Base-by-base conservation (phyloP, 2,329 filamentous ascomycete species). In the Parafenestella ontariensis region DNA sequence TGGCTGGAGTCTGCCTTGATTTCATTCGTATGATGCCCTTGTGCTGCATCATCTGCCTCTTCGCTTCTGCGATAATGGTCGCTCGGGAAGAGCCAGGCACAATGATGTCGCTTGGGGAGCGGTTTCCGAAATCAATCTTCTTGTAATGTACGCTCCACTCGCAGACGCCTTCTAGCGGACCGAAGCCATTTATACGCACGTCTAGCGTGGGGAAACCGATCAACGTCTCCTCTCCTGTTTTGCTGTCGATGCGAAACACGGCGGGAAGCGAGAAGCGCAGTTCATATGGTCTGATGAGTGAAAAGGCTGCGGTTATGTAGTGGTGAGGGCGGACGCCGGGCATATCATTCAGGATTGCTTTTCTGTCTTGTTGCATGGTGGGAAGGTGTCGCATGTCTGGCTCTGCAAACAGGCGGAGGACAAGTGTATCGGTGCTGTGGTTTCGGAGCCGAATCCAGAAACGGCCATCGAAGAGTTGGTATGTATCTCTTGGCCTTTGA, bases 391-490 rank as follows among this genome's bases (percentile, higher is more conserved):
- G 29, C 18, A 59, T 40, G 24, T 73, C 66, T 15, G 53, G 36
- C 17, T 56, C 49, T 3, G 54, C 41, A 24, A 76, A 61, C 15
- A 56, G 46, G 11, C 82, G 79, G 18, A 84, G 59, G 1, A 72
- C 55, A 5, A 83, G 52, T 1, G 59, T 53, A 21, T 63, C 56
- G 1, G 57, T 43, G 1, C 65, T 65, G 4, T 61, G 50, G 17
- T 81, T 75, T 24, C 69, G 64, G 10, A 86, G 50, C 2, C 76
- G 77, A 44, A 87, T 75, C 85, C 85, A 87, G 68, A 77, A 86
- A 18, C 85, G 77, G 42, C 79, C 77, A 62, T 86, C 84, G 76
- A 83, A 86, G 15, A 87, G 75, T 5, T 73, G 71, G 70, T 75
- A 82, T 42, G 47, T 23, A 28, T 33, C 36, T 42, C 46, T 42